Evolutionary conservation across 2,329 filamentous ascomycete genomes (phyloP), one percentile per base, ranked within the genome.

Genomic region (Tolypocladium tropicale): DNA sequence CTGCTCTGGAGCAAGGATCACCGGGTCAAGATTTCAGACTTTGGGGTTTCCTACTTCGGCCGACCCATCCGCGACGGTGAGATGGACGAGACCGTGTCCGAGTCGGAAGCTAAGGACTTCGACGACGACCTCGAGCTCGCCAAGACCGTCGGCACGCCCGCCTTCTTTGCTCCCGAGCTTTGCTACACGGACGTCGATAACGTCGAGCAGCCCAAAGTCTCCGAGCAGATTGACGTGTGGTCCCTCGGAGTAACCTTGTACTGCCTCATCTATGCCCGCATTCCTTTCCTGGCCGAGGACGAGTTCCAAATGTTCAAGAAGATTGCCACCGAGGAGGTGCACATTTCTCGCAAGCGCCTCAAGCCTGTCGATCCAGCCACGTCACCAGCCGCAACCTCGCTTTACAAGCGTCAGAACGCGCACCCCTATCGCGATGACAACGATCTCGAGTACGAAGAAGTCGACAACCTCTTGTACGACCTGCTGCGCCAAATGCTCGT

Each of bases 31-130:
- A 99, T 99, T 58, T 97, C 94, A 6, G 94, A 99, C 67, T 99
- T 99, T 74, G 94, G 94, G 34, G 94, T 99, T 1, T 99, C 94
- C 1, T 99, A 97, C 70, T 90, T 99, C 60, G 94, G 94, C 32
- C 85, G 90, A 53, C 90, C 90, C 1, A 88, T 92, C 57, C 82
- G 89, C 41, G 90, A 95, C 51, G 89, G 88, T 54, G 90, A 95
- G 64, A 81, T 84, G 39, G 86, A 90, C 57, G 87, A 91, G 56
- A 85, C 74, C 58, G 85, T 76, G 21, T 87, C 87, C 4, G 89
- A 95, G 67, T 89, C 86, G 0, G 92, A 96, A 69, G 88, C 89
- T 12, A 85, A 84, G 43, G 90, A 95, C 65, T 84, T 95, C 57
- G 92, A 96, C 63, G 90, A 96, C 68, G 92, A 95, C 60, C 84